These are phyloP conservation scores for Gloeophyllum trabeum DNA, from an alignment of 768 basidiomycete genomes.

Conservation along the genomic window DNA sequence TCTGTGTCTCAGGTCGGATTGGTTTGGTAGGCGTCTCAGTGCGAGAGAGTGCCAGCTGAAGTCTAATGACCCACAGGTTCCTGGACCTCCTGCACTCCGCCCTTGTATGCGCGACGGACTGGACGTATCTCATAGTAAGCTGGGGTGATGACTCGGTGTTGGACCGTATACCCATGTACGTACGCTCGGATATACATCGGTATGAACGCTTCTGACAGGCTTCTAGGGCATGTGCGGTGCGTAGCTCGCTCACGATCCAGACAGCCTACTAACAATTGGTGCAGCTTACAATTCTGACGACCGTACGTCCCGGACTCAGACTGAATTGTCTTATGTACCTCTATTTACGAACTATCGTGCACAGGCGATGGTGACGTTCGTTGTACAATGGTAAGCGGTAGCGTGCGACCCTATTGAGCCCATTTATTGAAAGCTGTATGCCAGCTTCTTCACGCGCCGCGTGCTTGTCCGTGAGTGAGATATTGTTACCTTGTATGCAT, in stretches of 20 bases:
- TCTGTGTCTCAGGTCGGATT: background rate
- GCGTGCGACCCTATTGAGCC: no score
- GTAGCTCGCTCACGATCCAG: no score
- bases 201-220: no score
- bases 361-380: background rate
- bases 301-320: no score
- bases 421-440: no score
- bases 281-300: no score
- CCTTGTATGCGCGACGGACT: background rate
- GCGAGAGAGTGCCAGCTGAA: background rate
- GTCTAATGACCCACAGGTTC: background rate
- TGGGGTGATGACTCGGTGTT: background rate
- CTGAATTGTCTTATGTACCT: no score
- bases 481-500: background rate
- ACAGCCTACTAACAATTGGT: no score
- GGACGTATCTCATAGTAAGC: background rate
- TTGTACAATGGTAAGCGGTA: background rate
- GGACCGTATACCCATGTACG: background rate
- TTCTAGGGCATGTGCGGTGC: no score
- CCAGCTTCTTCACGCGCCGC: background rate
- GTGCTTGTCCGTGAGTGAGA: background rate
- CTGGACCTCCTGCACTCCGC: background rate
- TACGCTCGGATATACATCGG: no score
- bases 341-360: background rate
- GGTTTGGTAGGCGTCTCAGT: background rate